A percentile compares a stretch with the other conserved stretches of the same genome.
Evolutionary conservation across 1,284 basidiomycete genomes (phyloP).

Genomic region (Tranzscheliella williamsii): DNA sequence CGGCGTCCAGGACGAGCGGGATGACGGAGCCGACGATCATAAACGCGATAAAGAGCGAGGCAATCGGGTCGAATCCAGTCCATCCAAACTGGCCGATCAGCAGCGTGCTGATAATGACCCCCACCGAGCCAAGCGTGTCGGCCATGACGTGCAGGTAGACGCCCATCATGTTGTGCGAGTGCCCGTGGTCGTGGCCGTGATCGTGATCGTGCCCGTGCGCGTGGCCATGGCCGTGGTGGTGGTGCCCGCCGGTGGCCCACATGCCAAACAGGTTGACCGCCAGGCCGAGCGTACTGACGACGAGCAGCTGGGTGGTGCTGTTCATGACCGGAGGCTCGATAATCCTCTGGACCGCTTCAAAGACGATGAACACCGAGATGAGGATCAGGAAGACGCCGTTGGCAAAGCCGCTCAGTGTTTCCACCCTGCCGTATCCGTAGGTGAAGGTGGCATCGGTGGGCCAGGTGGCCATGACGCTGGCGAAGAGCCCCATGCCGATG

Average conservation of each 20-base stretch:
- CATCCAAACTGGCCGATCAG: constrained; percentile 97
- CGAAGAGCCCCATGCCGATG: constrained; percentile 91
- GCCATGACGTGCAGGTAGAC: constrained; percentile 76
- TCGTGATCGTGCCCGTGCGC: constrained; percentile 56
- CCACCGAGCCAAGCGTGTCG: constrained; percentile 76
- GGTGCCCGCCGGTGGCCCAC: constrained; percentile 83
- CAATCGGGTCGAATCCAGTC: constrained; percentile 99
- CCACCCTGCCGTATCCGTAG: constrained; percentile 97
- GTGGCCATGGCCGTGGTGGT: constrained; percentile 61
- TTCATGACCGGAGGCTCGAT: constrained; percentile 93
- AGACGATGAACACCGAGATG: constrained; percentile 96
- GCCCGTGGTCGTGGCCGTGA: constrained; percentile 65
- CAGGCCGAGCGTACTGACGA: constrained; percentile 85
- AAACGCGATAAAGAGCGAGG: constrained; percentile 91
- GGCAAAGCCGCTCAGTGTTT: constrained; percentile 95
- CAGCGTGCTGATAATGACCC: constrained; percentile 96
- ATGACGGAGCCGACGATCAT: constrained; percentile 93
- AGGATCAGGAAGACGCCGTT: constrained; percentile 96
- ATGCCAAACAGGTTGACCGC: constrained; percentile 96
- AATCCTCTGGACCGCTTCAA: constrained; percentile 94
- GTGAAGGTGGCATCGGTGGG: constrained; percentile 90
- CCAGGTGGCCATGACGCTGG: constrained; percentile 98
- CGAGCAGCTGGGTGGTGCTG: constrained; percentile 86
- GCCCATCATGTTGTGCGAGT: constrained; percentile 99
- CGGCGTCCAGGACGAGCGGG: constrained; percentile 91